These are phyloP conservation scores for Sugiyamaella marilandica DNA, from an alignment of 805 yeast genomes.

Conservation along the genomic window DNA sequence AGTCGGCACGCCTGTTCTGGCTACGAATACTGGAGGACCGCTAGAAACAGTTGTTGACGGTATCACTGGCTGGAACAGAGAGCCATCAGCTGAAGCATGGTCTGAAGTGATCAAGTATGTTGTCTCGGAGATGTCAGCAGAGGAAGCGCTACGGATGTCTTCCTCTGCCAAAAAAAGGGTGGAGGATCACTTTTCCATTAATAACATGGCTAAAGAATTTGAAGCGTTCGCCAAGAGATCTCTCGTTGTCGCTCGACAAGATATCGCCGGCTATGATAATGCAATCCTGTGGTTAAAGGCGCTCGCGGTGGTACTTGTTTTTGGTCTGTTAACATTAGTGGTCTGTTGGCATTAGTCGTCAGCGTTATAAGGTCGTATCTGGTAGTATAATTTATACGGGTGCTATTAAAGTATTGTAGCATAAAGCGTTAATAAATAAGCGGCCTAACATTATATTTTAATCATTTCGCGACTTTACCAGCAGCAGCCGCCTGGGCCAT, in stretches of 20 bases:
- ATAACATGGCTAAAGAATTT: constrained; percentile 29
- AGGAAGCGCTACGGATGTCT: constrained; percentile 28
- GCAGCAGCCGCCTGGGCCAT: background rate
- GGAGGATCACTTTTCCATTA: constrained; percentile 28
- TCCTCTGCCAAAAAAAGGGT: constrained; percentile 31
- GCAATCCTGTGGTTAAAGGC: constrained; percentile 4
- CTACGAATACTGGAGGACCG: constrained; percentile 90
- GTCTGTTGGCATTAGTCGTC: background rate
- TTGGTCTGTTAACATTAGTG: background rate
- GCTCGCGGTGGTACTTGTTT: constrained; percentile 1
- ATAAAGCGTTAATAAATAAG: background rate
- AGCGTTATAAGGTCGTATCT: too few relatives aligned
- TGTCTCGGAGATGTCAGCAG: constrained; percentile 19
- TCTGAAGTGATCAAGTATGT: constrained; percentile 29
- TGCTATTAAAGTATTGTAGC: background rate
- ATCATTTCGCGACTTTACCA: background rate
- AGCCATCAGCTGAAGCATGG: constrained; percentile 33
- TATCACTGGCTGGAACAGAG: constrained; percentile 37
- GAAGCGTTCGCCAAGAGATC: constrained; percentile 18
- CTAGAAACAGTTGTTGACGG: constrained; percentile 61
- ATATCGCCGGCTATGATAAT: background rate
- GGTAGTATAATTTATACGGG: too few relatives aligned
- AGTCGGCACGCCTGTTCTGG: constrained; percentile 75
- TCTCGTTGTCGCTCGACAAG: constrained; percentile 8
- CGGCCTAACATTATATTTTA: background rate